phyloP scores from a whole-genome alignment of 2,329 filamentous ascomycete genomes.

The Leptoxyphium fumago region DNA sequence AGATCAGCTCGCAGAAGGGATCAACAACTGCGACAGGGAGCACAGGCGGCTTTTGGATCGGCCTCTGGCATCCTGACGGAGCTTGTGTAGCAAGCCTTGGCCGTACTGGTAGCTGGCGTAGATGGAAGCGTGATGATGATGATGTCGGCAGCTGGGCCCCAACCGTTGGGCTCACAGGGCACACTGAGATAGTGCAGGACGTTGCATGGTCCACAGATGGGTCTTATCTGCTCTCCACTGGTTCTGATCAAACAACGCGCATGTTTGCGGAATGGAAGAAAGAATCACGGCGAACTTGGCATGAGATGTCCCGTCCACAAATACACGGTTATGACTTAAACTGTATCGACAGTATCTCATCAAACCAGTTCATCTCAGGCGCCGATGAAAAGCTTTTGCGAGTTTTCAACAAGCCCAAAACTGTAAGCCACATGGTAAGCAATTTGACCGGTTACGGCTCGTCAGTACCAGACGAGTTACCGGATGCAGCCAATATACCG shows the following conservation, averaged over 20 bases:
- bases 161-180: slow-evolving; percentile 63
- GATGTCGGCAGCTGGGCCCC: slow-evolving; percentile 54
- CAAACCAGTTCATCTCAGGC: slow-evolving; percentile 73
- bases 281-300: slow-evolving; percentile 50
- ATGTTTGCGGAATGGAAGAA: slow-evolving; percentile 68
- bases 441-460: slow-evolving; percentile 9
- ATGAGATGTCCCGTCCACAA: slow-evolving; percentile 88
- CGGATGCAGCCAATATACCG: slow-evolving; percentile 86
- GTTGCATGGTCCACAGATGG: slow-evolving; percentile 74
- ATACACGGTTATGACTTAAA: slow-evolving; percentile 98
- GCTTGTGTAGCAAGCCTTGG: slow-evolving; percentile 66
- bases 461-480: slow-evolving; percentile 31
- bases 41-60: slow-evolving; percentile 91
- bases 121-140: slow-evolving; percentile 48
- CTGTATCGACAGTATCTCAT: slow-evolving; percentile 65
- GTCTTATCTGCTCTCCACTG: slow-evolving; percentile 74
- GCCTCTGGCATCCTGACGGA: slow-evolving; percentile 74
- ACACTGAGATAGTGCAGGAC: slow-evolving; percentile 67
- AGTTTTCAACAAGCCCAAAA: slow-evolving; percentile 80
- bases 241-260: slow-evolving; percentile 82
- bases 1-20: slow-evolving; percentile 88
- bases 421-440: slow-evolving; percentile 51
- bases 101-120: slow-evolving; percentile 82
- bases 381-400: slow-evolving; percentile 97
- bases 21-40: slow-evolving; percentile 93